Conservation (phyloP, 73 alveolate genomes). For the Stentor coeruleus region DNA sequence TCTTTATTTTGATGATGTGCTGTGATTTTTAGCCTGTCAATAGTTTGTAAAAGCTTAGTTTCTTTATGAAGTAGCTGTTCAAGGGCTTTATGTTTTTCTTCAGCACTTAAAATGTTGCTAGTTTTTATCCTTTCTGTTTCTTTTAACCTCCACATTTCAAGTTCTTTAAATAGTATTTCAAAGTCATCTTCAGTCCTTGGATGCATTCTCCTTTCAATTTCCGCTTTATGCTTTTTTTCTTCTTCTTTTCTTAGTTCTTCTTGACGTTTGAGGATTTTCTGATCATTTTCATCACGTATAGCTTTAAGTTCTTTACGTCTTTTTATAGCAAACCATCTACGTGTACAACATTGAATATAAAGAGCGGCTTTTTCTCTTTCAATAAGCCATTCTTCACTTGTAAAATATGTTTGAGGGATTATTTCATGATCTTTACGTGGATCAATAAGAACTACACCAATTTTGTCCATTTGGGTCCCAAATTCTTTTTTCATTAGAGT, state of each 20-base stretch:
- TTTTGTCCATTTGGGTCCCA: constrained; percentile 98
- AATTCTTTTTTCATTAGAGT: constrained; percentile 94
- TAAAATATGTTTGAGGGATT: constrained; percentile 82
- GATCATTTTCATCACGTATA: constrained; percentile 81
- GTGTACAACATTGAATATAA: constrained; percentile 67
- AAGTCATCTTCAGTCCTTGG: constrained; percentile 97
- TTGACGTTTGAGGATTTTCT: constrained; percentile 73
- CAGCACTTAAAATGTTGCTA: constrained; percentile 49
- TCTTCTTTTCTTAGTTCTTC: constrained; percentile 93
- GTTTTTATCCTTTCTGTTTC: constrained; percentile 90
- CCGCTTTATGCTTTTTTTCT: constrained; percentile 95
- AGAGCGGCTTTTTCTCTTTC: constrained; percentile 88
- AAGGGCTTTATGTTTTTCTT: constrained; percentile 79
- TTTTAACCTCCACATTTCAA: constrained; percentile 91
- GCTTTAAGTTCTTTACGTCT: constrained; percentile 68
- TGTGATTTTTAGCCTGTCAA: constrained; percentile 96
- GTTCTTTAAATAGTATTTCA: constrained; percentile 91
- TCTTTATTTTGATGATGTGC: constrained; percentile 87
- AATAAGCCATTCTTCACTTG: constrained; percentile 92
- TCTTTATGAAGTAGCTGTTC: constrained; percentile 95
- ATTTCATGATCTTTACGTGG: constrained; percentile 75
- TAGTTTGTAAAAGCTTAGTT: constrained; percentile 94
- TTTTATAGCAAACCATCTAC: constrained; percentile 84
- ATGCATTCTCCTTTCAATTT: constrained; percentile 98
- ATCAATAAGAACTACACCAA: constrained; percentile 80